Percentiles rank a stretch among this genome's conserved stretches.
Evolutionary conservation across 306 rosid species (phyloP).

Genomic region (Phaseolus lunatus): DNA sequence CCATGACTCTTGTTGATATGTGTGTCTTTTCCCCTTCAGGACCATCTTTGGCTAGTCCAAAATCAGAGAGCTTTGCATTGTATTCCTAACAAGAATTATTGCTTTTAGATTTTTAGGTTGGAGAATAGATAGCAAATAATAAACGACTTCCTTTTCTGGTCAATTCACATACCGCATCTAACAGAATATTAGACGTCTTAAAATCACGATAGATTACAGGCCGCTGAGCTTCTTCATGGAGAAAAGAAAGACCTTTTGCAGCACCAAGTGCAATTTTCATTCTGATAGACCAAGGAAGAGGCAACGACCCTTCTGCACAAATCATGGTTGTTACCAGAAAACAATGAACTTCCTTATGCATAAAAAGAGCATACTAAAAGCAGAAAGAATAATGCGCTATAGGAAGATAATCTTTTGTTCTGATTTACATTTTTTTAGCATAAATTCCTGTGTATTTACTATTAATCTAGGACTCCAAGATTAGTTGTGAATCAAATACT

Average conservation of each 20-base stretch:
- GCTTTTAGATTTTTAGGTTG: slow-evolving; percentile 29
- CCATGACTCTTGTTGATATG: slow-evolving; percentile 95
- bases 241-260: slow-evolving; percentile 91
- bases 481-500: slow-evolving; percentile 18
- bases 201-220: slow-evolving; percentile 93
- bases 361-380: slow-evolving; percentile 8
- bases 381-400: slow-evolving; percentile 8
- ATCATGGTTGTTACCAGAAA: slow-evolving; percentile 61
- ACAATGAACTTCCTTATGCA: slow-evolving; percentile 44
- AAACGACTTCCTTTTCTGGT: background rate
- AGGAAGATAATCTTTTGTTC: slow-evolving; percentile 13
- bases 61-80: slow-evolving; percentile 93
- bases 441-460: background rate
- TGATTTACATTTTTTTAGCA: background rate
- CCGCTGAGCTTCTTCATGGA: slow-evolving; percentile 86
- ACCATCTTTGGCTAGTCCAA: slow-evolving; percentile 98
- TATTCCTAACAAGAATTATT: slow-evolving; percentile 70
- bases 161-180: slow-evolving; percentile 77
- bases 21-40: slow-evolving; percentile 96
- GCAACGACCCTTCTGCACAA: slow-evolving; percentile 88
- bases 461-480: slow-evolving; percentile 7
- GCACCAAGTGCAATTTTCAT: slow-evolving; percentile 56
- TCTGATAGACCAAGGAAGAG: slow-evolving; percentile 80
- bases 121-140: slow-evolving; percentile 11
- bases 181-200: slow-evolving; percentile 88